Evolutionary conservation across 169 alveolate genomes (phyloP), one percentile per base, ranked within the genome.

Genomic region (Babesia divergens): DNA sequence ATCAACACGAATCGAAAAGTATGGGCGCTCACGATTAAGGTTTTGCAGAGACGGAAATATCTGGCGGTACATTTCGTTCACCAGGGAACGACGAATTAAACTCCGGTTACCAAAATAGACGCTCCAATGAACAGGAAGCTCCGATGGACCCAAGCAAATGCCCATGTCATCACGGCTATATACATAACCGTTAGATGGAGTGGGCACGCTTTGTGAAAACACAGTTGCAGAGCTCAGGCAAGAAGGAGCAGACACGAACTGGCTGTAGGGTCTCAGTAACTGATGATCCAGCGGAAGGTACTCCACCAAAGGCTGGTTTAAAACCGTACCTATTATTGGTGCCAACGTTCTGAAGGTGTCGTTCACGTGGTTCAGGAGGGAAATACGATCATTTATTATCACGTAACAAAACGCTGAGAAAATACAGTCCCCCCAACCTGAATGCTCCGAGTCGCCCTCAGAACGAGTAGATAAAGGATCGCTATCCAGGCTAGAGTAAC

Each of bases 31-130:
- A 3, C 65, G 64, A 31, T 50, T 66, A 51, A 77, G 44, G 16
- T 40, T 47, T 35, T 58, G 71, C 16, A 65, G 74, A 6, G 86
- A 38, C 29, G 46, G n/a, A 52, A 55, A 77, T 8, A 77, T 67
- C 82, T 77, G 66, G 65, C 72, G 49, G 67, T 77, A 77, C 82
- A 77, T 67, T 28, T 77, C 82, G 58, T 77, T 77, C 26, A 77
- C n/a, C 32, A 65, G 40, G 28, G 72, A 49, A 28, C 68, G 67
- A 6, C 62, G 59, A 31, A 77, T 58, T 22, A 77, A 50, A 11
- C 69, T 34, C 16, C 74, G 67, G 58, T 67, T 77, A 43, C 31
- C 55, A 53, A 68, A 34, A 53, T 77, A 77, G 14, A 29, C 46
- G 35, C 82, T 68, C 76, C 62, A 77, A 35, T 77, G 86, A 26